A percentile compares a stretch with the other conserved stretches of the same genome.
phyloP scores from a whole-genome alignment of 306 rosid species.

The Quercus dentata region DNA sequence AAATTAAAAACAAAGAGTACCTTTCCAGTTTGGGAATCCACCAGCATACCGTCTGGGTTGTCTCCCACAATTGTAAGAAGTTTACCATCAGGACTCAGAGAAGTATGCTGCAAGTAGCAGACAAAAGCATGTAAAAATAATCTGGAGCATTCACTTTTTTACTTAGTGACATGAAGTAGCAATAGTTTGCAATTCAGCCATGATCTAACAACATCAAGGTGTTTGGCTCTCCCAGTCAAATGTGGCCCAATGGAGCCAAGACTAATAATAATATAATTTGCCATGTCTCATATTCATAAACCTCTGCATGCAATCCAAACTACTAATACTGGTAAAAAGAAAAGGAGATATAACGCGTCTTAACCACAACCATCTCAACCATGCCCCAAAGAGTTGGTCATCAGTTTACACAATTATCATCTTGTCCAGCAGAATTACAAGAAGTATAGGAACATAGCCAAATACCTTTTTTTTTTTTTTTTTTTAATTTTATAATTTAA shows the following conservation, averaged over 20 bases:
- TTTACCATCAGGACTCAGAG: conserved; percentile 78
- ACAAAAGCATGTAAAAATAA: background rate
- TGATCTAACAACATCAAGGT: background rate
- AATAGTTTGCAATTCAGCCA: background rate
- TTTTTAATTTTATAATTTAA: too few relatives aligned
- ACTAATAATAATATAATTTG: background rate
- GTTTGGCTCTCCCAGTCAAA: background rate
- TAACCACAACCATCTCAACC: background rate
- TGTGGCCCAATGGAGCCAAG: background rate
- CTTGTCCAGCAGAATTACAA: background rate
- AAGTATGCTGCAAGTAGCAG: conserved; percentile 62
- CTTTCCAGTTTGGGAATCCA: conserved; percentile 92
- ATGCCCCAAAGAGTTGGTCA: background rate
- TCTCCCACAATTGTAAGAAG: conserved; percentile 76
- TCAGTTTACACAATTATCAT: background rate
- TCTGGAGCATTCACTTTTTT: background rate
- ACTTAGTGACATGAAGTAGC: background rate
- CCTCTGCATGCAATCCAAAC: background rate
- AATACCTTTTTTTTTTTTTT: background rate
- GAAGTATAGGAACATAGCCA: background rate
- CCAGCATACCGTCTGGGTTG: conserved; percentile 74
- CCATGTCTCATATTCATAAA: background rate
- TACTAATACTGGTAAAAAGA: background rate
- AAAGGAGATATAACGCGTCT: background rate
- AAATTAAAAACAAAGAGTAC: conserved; percentile 26